Conservation (phyloP, 345 rosid species). For the Acer yangbiense region DNA sequence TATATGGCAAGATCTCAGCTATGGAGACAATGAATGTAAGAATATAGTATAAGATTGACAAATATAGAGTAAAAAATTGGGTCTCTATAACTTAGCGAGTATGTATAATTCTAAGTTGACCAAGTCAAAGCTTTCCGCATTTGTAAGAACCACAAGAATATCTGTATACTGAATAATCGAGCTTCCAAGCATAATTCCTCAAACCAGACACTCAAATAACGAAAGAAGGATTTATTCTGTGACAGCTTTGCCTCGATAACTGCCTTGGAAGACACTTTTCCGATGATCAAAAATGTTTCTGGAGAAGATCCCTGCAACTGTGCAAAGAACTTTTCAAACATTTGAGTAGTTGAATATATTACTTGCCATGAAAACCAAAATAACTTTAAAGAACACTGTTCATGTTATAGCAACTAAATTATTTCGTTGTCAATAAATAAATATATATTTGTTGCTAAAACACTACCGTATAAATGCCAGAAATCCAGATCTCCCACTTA, state of each 20-base stretch:
- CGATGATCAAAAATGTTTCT: slow-evolving; percentile 73
- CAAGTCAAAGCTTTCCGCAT: slow-evolving; percentile 55
- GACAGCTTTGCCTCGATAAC: slow-evolving; percentile 74
- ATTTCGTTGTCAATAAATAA: background rate
- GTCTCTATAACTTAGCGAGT: background rate
- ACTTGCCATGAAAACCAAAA: background rate
- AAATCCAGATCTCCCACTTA: background rate
- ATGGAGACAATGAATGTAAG: slow-evolving; percentile 29
- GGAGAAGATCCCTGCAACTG: slow-evolving; percentile 82
- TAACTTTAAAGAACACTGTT: background rate
- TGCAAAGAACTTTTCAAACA: slow-evolving; percentile 1
- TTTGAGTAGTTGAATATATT: background rate
- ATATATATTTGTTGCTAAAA: background rate
- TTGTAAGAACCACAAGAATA: slow-evolving; percentile 67
- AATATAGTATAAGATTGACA: background rate
- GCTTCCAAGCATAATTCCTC: slow-evolving; percentile 66
- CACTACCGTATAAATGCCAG: background rate
- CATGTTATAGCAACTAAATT: background rate
- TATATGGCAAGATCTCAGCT: slow-evolving; percentile 18
- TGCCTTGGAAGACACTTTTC: slow-evolving; percentile 81
- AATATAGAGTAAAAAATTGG: background rate
- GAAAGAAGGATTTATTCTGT: slow-evolving; percentile 54
- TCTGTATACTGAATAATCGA: slow-evolving; percentile 66
- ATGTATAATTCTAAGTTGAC: slow-evolving; percentile 10
- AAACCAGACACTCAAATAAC: slow-evolving; percentile 53